A percentile compares a stretch with the other conserved stretches of the same genome.
Evolutionary conservation across 2,329 filamentous ascomycete genomes (phyloP).

Genomic region (Ceratocystis colombiana): DNA sequence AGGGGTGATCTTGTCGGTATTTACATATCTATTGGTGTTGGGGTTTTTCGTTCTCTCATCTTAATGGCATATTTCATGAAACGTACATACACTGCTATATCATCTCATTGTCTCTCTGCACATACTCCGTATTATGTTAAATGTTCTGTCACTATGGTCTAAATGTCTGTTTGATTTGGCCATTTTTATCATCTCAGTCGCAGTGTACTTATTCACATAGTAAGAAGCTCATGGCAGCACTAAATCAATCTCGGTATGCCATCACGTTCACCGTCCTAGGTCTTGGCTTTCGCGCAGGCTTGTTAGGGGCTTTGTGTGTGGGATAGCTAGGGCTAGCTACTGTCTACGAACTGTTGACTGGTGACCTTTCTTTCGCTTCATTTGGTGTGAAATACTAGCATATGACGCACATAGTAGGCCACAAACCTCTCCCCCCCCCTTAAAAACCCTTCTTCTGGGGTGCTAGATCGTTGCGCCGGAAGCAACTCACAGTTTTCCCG

Average conservation of each 20-base stretch:
- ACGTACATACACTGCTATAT: not conserved
- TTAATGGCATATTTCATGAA: slow-evolving; percentile 9
- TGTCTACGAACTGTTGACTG: too few relatives aligned
- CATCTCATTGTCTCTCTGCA: not conserved
- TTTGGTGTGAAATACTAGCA: too few relatives aligned
- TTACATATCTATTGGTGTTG: not conserved
- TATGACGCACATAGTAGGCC: too few relatives aligned
- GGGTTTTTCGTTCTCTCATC: slow-evolving; percentile 3
- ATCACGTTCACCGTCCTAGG: slow-evolving; percentile 1
- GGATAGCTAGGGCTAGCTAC: not conserved
- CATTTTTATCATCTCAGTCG: not conserved
- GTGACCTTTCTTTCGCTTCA: too few relatives aligned
- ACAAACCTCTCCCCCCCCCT: too few relatives aligned
- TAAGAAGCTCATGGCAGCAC: not conserved
- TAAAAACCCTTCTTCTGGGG: too few relatives aligned
- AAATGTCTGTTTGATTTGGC: not conserved
- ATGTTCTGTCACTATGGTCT: too few relatives aligned
- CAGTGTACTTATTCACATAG: not conserved
- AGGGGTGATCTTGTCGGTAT: not conserved
- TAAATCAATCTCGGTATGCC: slow-evolving; percentile 19
- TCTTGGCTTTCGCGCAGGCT: too few relatives aligned
- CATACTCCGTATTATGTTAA: too few relatives aligned
- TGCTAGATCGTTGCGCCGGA: too few relatives aligned
- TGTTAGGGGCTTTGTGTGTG: not conserved
- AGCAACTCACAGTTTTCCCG: too few relatives aligned